Evolutionary conservation across 805 yeast species (phyloP), one percentile per base, ranked within the genome.

Genomic region (Millerozyma miso): DNA sequence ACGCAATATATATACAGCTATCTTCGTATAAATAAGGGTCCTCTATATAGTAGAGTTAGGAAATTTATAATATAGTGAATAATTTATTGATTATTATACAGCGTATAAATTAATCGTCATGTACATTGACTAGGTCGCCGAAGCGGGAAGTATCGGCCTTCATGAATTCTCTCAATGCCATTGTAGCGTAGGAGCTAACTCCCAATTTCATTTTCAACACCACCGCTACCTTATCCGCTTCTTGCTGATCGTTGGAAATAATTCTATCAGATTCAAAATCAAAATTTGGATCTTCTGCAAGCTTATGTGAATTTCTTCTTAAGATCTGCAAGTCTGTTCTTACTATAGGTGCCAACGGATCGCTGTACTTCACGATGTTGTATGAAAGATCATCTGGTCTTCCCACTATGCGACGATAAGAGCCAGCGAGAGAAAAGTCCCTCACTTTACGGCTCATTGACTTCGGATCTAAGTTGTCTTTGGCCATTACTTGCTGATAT

Each of bases 81-180:
- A n/a, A n/a, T n/a, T n/a, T n/a, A n/a, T n/a, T n/a, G n/a, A n/a
- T n/a, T n/a, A n/a, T n/a, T n/a, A n/a, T n/a, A n/a, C n/a, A n/a
- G n/a, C n/a, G n/a, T n/a, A 23, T 10, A 23, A 10, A 23, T 23
- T 10, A 23, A 6, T 23, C 29, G 6, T 10, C 29, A 6, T 23
- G 29, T 6, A 23, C 29, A 23, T 23, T 23, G 29, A 23, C 10
- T 23, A 23, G 7, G 7, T 40, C 49, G 40, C 65, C 50, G 34
- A 60, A 53, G 38, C 69, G 52, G 19, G 81, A 72, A 2, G 90
- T 83, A 50, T 84, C 91, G 26, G 79, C 76, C 59, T 81, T 85
- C 86, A 90, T 81, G 39, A 88, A 78, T 61, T 93, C 98, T 58
- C 99, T 78, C 39, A 93, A 65, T 1, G 96, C 96, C 99, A 93